A percentile compares a stretch with the other conserved stretches of the same genome.
phyloP scores from a whole-genome alignment of 176 grass and related monocot genomes.

The Oryza glumipatula region DNA sequence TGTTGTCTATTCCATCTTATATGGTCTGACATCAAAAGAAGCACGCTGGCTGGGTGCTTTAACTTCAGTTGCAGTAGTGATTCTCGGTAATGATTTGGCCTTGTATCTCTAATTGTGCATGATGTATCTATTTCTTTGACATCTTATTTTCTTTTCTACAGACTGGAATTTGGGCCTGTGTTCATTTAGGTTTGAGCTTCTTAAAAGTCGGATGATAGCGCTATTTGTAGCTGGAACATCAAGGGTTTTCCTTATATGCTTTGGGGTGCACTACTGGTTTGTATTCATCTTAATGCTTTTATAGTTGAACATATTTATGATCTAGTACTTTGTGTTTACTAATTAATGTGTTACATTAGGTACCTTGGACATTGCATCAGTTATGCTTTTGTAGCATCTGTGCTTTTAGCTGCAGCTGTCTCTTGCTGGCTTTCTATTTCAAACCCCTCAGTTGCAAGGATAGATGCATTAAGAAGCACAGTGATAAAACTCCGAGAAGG shows the following conservation, averaged over 20 bases:
- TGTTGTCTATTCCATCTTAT: conserved; percentile 86
- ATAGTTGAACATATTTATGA: conserved; percentile 32
- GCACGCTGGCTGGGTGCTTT: conserved; percentile 84
- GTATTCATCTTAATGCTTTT: conserved; percentile 40
- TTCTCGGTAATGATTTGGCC: conserved; percentile 82
- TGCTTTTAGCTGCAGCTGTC: conserved; percentile 87
- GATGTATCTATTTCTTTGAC: conserved; percentile 30
- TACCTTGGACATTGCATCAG: conserved; percentile 99
- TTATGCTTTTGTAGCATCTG: conserved; percentile 97
- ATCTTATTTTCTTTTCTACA: conserved; percentile 55
- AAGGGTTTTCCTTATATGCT: conserved; percentile 97
- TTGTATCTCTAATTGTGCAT: conserved; percentile 19
- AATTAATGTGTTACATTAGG: conserved; percentile 60
- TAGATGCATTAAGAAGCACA: conserved; percentile 89
- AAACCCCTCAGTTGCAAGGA: conserved; percentile 81
- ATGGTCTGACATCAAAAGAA: conserved; percentile 95
- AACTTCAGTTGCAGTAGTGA: conserved; percentile 88
- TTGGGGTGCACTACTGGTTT: conserved; percentile 98
- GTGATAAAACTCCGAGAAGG: conserved; percentile 93
- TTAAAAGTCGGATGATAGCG: conserved; percentile 84
- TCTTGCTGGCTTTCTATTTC: conserved; percentile 87
- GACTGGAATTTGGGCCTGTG: conserved; percentile 96
- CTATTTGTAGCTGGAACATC: conserved; percentile 91
- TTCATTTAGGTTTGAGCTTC: conserved; percentile 91
- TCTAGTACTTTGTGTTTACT: conserved; percentile 35